Evolutionary conservation across 495 filamentous ascomycete genomes (phyloP).

Genomic region (Aspergillus conjunctus): DNA sequence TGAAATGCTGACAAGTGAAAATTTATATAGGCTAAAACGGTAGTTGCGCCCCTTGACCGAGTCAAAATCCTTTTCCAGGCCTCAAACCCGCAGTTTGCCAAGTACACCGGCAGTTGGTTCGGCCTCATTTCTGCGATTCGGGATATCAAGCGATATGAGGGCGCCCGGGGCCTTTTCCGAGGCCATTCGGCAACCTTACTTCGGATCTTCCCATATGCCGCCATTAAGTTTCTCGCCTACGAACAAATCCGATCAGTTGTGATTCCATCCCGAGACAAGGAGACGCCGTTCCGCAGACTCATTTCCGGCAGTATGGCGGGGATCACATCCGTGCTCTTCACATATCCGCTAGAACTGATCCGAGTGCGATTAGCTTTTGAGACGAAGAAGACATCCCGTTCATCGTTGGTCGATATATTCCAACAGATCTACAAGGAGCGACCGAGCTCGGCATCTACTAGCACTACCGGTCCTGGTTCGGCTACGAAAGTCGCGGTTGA

Average conservation of each 20-base stretch:
- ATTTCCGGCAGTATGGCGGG: slow-evolving; percentile 80
- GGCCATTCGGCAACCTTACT: slow-evolving; percentile 93
- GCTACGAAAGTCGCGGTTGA: slow-evolving; percentile 36
- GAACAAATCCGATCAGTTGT: slow-evolving; percentile 84
- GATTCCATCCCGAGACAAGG: slow-evolving; percentile 69
- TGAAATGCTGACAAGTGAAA: slow-evolving; percentile 11
- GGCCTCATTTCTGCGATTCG: slow-evolving; percentile 76
- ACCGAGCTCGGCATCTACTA: slow-evolving; percentile 24
- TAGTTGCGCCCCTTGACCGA: slow-evolving; percentile 93
- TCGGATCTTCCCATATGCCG: slow-evolving; percentile 95
- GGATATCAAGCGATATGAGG: slow-evolving; percentile 78
- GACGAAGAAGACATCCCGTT: slow-evolving; percentile 68
- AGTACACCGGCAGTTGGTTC: slow-evolving; percentile 85
- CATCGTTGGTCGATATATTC: slow-evolving; percentile 71
- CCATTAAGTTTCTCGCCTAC: slow-evolving; percentile 96
- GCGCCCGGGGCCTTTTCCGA: slow-evolving; percentile 75
- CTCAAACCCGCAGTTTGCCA: slow-evolving; percentile 87
- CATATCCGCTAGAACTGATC: slow-evolving; percentile 91
- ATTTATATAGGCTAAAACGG: slow-evolving; percentile 78
- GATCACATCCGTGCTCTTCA: slow-evolving; percentile 88
- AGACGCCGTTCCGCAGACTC: slow-evolving; percentile 78
- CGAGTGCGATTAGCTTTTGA: slow-evolving; percentile 93
- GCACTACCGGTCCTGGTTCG: slow-evolving; percentile 17
- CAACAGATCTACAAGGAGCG: slow-evolving; percentile 82
- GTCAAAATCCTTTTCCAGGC: slow-evolving; percentile 99